Evolutionary conservation across 306 rosid species (phyloP).

Genomic region (Rosa persica): DNA sequence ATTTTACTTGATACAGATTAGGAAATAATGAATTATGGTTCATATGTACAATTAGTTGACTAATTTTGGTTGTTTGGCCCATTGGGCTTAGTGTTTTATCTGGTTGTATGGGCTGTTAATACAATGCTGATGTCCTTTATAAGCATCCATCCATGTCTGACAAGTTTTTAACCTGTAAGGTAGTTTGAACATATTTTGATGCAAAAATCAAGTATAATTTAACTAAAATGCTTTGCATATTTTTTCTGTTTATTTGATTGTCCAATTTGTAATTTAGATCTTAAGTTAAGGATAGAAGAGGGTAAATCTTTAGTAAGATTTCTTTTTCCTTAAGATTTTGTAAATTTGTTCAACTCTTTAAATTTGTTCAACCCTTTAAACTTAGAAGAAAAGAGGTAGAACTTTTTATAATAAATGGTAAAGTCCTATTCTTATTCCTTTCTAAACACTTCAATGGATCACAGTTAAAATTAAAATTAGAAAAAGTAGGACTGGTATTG

Average conservation of each 20-base stretch:
- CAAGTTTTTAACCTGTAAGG: background rate
- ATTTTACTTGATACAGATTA: background rate
- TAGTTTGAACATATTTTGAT: background rate
- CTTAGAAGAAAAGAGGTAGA: background rate
- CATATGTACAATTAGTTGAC: background rate
- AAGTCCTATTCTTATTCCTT: background rate
- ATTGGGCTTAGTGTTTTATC: background rate
- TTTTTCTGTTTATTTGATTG: background rate
- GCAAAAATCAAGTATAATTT: background rate
- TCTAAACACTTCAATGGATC: background rate
- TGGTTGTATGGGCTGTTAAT: no score
- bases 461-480: background rate
- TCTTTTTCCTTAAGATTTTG: background rate
- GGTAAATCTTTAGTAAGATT: background rate
- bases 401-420: background rate
- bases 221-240: background rate
- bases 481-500: background rate
- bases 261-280: background rate
- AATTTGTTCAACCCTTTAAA: background rate
- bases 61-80: background rate
- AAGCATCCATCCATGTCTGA: slow-evolving; percentile 6
- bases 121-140: background rate
- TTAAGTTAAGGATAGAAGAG: background rate
- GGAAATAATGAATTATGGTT: background rate
- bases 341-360: background rate